A percentile compares a stretch with the other conserved stretches of the same genome.
Conservation (phyloP, 208 protist genomes). For the Leishmania guyanensis region DNA sequence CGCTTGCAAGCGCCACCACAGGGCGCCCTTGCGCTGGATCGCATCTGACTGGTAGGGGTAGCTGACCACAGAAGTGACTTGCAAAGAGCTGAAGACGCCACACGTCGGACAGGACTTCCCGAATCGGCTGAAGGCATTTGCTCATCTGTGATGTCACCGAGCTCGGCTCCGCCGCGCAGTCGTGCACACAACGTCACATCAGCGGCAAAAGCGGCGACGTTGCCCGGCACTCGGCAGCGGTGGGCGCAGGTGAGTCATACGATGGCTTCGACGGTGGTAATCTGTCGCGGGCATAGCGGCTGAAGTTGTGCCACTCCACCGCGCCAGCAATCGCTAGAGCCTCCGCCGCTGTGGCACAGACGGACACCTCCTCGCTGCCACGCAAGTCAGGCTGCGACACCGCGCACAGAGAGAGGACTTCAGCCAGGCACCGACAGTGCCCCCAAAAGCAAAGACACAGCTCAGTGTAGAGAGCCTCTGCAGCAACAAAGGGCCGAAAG, state of each 20-base stretch:
- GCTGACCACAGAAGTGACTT: not conserved
- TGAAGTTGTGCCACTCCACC: not conserved
- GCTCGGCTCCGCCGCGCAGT: not conserved
- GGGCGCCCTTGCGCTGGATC: not conserved
- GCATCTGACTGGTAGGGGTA: slow-evolving; percentile 1
- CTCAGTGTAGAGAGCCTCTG: not conserved
- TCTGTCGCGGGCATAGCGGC: not conserved
- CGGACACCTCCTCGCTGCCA: not conserved
- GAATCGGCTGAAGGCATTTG: not conserved
- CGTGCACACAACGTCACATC: not conserved
- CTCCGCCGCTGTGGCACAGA: not conserved
- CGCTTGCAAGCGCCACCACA: slow-evolving; percentile 6
- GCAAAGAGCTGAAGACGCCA: slow-evolving; percentile 12
- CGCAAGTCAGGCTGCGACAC: not conserved
- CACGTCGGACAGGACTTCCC: not conserved
- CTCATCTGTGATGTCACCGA: not conserved
- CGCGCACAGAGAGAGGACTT: not conserved
- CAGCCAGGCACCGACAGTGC: not conserved
- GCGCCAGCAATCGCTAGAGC: not conserved
- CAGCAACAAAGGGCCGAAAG: not conserved
- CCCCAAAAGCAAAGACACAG: not conserved
- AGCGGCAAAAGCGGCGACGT: not conserved
- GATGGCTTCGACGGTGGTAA: not conserved
- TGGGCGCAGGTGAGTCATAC: not conserved
- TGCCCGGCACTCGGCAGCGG: not conserved